Evolutionary conservation across 1,284 basidiomycete species (phyloP).

Genomic region (Apiotrichum laibachii): DNA sequence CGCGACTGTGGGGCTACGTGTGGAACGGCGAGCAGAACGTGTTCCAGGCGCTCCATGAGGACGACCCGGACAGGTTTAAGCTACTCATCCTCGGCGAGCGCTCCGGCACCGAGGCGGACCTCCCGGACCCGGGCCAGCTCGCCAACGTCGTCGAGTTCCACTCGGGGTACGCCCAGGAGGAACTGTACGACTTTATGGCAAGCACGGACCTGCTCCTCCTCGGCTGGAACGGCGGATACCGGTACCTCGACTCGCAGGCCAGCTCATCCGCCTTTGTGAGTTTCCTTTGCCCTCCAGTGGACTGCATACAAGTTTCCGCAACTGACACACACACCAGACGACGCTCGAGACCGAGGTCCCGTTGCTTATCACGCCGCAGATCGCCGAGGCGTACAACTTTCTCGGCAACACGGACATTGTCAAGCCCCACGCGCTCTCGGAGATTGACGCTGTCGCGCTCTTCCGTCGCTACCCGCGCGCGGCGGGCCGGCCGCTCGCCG

Average conservation of each 20-base stretch:
- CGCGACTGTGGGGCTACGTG: not conserved
- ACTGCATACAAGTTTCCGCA: no score
- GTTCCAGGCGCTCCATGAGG: not conserved
- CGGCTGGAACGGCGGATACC: constrained; percentile 1
- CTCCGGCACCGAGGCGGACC: not conserved
- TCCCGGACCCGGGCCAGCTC: not conserved
- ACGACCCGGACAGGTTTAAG: constrained; percentile 3
- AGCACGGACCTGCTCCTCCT: not conserved
- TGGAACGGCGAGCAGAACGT: not conserved
- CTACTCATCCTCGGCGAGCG: constrained; percentile 1
- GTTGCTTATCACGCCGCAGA: not conserved
- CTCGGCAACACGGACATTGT: constrained; percentile 1
- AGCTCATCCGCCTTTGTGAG: constrained; percentile 1
- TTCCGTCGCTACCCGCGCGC: constrained; percentile 5
- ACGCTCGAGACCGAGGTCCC: constrained; percentile 9
- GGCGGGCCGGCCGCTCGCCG: not conserved
- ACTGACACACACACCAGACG: not conserved
- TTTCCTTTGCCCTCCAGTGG: no score
- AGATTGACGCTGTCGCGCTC: constrained; percentile 3
- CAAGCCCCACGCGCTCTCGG: constrained; percentile 2
- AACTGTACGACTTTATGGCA: constrained; percentile 3
- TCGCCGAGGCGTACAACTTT: not conserved
- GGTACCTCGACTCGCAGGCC: constrained; percentile 9
- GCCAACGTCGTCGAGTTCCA: constrained; percentile 1
- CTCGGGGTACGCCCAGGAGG: not conserved